A percentile compares a stretch with the other conserved stretches of the same genome.
Evolutionary conservation across 1,284 basidiomycete genomes (phyloP).

Genomic region (Cryptococcus depauperatus): DNA sequence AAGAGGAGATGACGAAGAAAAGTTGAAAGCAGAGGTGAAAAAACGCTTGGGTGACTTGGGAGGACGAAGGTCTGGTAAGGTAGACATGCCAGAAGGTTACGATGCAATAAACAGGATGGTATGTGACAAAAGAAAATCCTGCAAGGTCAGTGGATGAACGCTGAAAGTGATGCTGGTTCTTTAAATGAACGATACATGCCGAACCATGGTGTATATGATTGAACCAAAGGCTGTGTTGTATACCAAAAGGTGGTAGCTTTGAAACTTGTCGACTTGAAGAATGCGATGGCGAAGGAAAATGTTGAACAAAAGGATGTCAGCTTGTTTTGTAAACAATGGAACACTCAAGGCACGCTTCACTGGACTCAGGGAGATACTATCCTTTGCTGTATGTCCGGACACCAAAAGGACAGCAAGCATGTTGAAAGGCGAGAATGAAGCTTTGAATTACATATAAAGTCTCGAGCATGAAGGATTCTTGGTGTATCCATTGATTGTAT

Average conservation of each 20-base stretch:
- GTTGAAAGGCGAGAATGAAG: no score
- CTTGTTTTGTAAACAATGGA: background rate
- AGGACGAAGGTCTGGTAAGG: slow-evolving; percentile 7
- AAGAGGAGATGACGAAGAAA: background rate
- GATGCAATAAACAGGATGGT: background rate
- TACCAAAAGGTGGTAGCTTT: background rate
- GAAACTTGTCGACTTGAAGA: background rate
- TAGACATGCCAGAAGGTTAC: slow-evolving; percentile 1
- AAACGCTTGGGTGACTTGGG: slow-evolving; percentile 19
- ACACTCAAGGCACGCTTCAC: no score
- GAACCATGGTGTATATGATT: no score
- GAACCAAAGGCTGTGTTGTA: no score
- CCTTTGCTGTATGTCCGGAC: no score
- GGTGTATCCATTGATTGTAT: no score
- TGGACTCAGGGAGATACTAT: no score
- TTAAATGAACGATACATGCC: no score
- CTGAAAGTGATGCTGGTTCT: background rate
- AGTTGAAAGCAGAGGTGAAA: slow-evolving; percentile 6
- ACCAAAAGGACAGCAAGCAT: no score
- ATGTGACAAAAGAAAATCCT: background rate
- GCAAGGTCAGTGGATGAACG: background rate
- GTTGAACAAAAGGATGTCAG: background rate
- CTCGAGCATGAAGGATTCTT: no score
- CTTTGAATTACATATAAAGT: no score
- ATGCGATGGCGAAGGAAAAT: background rate